phyloP scores from a whole-genome alignment of 495 filamentous ascomycete genomes.

The Peziza echinospora region DNA sequence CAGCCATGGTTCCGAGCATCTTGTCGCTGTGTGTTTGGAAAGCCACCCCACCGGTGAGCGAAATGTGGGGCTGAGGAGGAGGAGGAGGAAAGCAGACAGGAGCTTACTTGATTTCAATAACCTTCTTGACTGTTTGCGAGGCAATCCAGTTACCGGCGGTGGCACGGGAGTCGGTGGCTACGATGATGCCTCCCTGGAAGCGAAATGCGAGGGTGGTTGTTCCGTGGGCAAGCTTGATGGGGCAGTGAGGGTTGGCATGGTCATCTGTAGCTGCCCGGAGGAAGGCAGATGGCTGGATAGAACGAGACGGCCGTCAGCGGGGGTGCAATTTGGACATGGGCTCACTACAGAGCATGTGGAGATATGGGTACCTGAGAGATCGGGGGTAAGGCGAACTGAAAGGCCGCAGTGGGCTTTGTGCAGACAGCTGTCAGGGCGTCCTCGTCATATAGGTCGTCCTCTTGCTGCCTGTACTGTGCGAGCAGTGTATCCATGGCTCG shows the following conservation, averaged over 20 bases:
- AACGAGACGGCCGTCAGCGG: no score
- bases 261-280: constrained; percentile 94
- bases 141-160: constrained; percentile 98
- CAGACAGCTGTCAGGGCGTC: constrained; percentile 30
- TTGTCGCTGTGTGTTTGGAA: constrained; percentile 18
- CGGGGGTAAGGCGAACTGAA: constrained; percentile 88
- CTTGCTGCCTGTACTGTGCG: constrained; percentile 60
- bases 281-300: constrained; percentile 53
- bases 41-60: no score
- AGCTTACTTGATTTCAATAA: constrained; percentile 74
- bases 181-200: constrained; percentile 94
- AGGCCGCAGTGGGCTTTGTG: constrained; percentile 44
- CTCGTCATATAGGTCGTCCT: constrained; percentile 41
- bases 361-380: constrained; percentile 52
- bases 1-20: constrained; percentile 93
- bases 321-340: constrained; percentile 6
- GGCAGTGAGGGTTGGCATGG: constrained; percentile 82
- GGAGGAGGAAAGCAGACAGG: background rate
- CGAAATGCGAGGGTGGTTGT: constrained; percentile 96
- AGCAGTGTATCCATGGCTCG: constrained; percentile 77
- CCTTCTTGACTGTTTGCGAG: constrained; percentile 98
- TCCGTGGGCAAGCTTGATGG: constrained; percentile 97
- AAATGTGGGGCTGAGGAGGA: background rate
- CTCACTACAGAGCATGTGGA: constrained; percentile 1
- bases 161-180: constrained; percentile 89